Conservation (phyloP, 2,329 filamentous ascomycete genomes). For the Colletotrichum chrysophilum region DNA sequence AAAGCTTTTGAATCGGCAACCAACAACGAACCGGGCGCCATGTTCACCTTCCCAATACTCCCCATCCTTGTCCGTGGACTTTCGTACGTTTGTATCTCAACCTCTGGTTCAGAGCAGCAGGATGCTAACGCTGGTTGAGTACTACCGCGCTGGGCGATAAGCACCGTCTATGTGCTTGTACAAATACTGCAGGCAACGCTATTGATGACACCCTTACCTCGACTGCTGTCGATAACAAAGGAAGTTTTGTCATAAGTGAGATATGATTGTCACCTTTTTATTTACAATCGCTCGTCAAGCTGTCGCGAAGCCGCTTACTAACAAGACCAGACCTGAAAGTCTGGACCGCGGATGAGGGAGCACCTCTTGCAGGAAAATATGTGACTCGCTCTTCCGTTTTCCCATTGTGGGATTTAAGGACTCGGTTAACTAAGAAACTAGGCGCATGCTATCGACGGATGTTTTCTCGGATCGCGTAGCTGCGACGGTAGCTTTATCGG, state of each 20-base stretch:
- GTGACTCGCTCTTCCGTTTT: neutral
- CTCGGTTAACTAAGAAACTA: neutral
- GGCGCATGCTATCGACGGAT: neutral
- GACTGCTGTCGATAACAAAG: neutral
- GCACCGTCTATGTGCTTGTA: neutral
- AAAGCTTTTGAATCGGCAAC: accelerated
- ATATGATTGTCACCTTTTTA: accelerated
- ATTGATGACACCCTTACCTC: neutral
- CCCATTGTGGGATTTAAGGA: neutral
- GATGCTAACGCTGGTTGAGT: neutral
- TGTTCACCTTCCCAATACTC: neutral
- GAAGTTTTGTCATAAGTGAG: neutral
- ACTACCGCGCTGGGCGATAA: neutral
- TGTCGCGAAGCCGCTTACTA: neutral
- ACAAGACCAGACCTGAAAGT: neutral
- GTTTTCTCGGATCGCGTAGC: neutral
- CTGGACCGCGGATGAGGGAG: neutral
- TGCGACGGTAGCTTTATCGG: neutral
- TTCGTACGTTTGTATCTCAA: neutral
- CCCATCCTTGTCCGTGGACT: neutral
- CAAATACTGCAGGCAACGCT: neutral
- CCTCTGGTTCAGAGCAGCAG: neutral
- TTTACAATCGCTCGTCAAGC: neutral
- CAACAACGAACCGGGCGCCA: accelerated
- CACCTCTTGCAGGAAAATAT: neutral